Base-by-base conservation (phyloP, 257 asterid genomes). In the Ocimum tenuiflorum region DNA sequence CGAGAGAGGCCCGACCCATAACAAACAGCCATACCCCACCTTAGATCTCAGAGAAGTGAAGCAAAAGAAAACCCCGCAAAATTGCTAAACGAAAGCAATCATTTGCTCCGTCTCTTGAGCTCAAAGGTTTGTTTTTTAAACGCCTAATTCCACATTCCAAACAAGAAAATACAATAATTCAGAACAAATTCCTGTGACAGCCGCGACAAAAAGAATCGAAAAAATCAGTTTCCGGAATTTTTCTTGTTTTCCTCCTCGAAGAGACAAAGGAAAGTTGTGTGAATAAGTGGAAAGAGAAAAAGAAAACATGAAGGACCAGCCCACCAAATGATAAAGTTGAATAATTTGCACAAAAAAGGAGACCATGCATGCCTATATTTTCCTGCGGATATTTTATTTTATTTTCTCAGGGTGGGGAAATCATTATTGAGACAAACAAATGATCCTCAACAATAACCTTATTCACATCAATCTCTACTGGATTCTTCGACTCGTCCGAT, bases 41-140 rank as follows among this genome's bases (percentile, higher is more conserved):
- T 73, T 76, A 78, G 76, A 84, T 79, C 80, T 75, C 78, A 60
- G 63, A 49, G 82, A 75, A 85, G 84, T 81, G 77, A 77, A 79
- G 74, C 82, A 60, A 78, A 80, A 83, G 82, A 65, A 69, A 80
- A 77, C 54, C 68, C 77, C 80, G 70, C 57, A 69, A 79, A 78
- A 68, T 61, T 58, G 78, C 77, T 41, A 68, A 72, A 24, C 8
- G 54, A 42, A 76, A 72, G 78, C 67, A 84, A 85, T 84, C 83
- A 82, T 84, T 69, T 80, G 73, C 73, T 64, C 76, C 78, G 43
- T 80, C 85, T 72, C 83, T 69, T 73, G 73, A 71, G 73, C 88
- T 75, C 84, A 74, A 86, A 81, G 73, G 27, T 73, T 73, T 62
- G 68, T 56, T 71, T 60, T 70, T 66, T 67, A 58, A 75, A 76